Percentiles rank a stretch among this genome's conserved stretches.
Evolutionary conservation across 2,329 filamentous ascomycete species (phyloP).

Genomic region (Eutypella sp.): DNA sequence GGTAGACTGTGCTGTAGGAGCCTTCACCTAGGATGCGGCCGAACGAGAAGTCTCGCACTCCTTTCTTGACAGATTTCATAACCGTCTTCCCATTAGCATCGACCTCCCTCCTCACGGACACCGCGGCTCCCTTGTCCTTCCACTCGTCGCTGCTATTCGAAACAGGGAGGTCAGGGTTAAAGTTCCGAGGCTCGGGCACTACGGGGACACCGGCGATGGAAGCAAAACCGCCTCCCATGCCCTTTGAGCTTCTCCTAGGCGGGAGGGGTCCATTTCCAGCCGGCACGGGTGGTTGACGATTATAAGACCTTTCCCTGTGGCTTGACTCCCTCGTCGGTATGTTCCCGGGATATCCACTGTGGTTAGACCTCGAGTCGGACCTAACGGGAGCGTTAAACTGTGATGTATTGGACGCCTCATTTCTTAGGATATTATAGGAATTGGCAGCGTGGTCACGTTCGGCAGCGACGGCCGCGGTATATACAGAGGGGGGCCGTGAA

Average conservation of each 20-base stretch:
- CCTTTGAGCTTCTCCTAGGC: conserved; percentile 71
- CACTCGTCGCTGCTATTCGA: conserved; percentile 77
- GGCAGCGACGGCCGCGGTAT: conserved; percentile 21
- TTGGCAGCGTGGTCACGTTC: conserved; percentile 31
- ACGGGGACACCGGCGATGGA: conserved; percentile 40
- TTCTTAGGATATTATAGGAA: conserved; percentile 42
- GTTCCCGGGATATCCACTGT: conserved; percentile 50
- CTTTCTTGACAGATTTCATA: conserved; percentile 85
- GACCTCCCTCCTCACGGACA: conserved; percentile 74
- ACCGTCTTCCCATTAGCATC: conserved; percentile 81
- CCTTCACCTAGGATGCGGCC: conserved; percentile 87
- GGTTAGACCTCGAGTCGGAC: conserved; percentile 58
- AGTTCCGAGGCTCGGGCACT: conserved; percentile 21
- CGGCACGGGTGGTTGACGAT: conserved; percentile 47
- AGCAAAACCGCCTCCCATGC: conserved; percentile 55
- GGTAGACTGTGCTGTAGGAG: conserved; percentile 93
- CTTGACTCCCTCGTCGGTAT: conserved; percentile 65
- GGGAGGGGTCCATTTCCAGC: conserved; percentile 60
- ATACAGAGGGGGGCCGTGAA: conserved; percentile 28
- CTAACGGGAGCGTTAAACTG: conserved; percentile 51
- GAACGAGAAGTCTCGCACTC: conserved; percentile 94
- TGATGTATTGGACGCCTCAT: conserved; percentile 54
- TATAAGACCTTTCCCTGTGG: conserved; percentile 64
- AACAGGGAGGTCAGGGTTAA: conserved; percentile 36
- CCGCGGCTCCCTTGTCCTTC: conserved; percentile 91